A percentile compares a stretch with the other conserved stretches of the same genome.
phyloP scores from a whole-genome alignment of 352 stramenopile genomes.

The Phytophthora sansomeana region DNA sequence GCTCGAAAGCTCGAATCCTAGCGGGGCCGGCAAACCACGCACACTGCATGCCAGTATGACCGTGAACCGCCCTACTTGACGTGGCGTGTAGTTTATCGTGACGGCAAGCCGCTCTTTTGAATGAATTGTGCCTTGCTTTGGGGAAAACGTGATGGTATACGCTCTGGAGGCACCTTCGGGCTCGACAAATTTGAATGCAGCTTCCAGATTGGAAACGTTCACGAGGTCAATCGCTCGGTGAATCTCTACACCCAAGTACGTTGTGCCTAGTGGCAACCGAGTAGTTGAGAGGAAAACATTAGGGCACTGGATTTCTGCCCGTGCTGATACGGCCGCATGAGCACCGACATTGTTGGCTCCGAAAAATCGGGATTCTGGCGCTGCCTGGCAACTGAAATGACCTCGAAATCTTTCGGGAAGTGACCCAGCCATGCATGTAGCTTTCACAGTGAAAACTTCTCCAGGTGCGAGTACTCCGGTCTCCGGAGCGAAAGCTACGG shows the following conservation, averaged over 20 bases:
- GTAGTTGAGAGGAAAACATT: conserved; percentile 76
- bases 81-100: conserved; percentile 63
- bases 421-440: conserved; percentile 60
- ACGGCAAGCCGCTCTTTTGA: conserved; percentile 72
- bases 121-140: conserved; percentile 52
- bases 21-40: conserved; percentile 55
- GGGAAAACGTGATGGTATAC: conserved; percentile 55
- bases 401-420: conserved; percentile 73
- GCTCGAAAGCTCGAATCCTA: conserved; percentile 73
- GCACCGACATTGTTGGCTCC: background rate
- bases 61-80: conserved; percentile 56
- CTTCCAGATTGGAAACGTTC: conserved; percentile 84
- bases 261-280: conserved; percentile 59
- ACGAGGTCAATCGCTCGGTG: conserved; percentile 60
- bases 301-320: conserved; percentile 79
- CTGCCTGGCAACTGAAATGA: conserved; percentile 52
- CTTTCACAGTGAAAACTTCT: conserved; percentile 45
- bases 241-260: conserved; percentile 70
- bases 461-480: conserved; percentile 50
- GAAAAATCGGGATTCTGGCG: conserved; percentile 38
- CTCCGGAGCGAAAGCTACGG: conserved; percentile 59
- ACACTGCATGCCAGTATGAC: conserved; percentile 74
- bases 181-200: conserved; percentile 79
- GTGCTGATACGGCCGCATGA: conserved; percentile 48
- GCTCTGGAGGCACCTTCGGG: conserved; percentile 61